Base-by-base conservation (phyloP, 257 asterid species). In the Solanum sejunctum region DNA sequence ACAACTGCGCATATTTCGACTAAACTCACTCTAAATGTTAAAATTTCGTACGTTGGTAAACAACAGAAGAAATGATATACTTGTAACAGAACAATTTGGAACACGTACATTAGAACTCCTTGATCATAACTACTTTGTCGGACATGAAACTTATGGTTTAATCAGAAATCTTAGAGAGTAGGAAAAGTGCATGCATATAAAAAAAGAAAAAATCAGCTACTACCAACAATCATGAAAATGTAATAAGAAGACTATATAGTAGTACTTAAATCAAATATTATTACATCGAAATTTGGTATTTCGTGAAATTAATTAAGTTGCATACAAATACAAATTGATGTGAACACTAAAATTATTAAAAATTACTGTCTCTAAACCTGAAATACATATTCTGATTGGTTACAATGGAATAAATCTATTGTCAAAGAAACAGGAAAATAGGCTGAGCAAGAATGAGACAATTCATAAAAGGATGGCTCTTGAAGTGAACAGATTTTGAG, bases 401-500 rank as follows among this genome's bases (percentile, higher is more conserved):
- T 45, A n/a, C 10, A 3, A 39, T 36, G 28, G 52, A 36, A 39
- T 39, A 69, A 39, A 39, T 0, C 15, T 45, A 13, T 12, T 41
- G 81, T 73, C 51, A 88, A 15, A 87, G 82, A 77, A 64, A 57
- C 60, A 88, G 20, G 85, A 86, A 52, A 78, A 87, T 51, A 16
- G 61, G 2, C 0, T 23, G 7, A 13, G 85, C 60, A 28, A 88
- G 17, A 39, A 86, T 7, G 72, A 87, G 80, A 47, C 43, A 75
- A 17, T 84, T 39, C 60, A 87, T 23, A 13, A 52, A n/a, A 20
- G 84, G 88, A 63, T 49, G 78, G 84, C 47, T 79, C 85, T 36
- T 84, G 77, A 84, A 64, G 73, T 66, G 78, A n/a, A 63, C 57
- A 52, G 96, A 91, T 82, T 67, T 64, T 4, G 89, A 87, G 12